Percentiles rank a stretch among this genome's conserved stretches.
phyloP scores from a whole-genome alignment of 805 yeast genomes.

The Lachancea meyersii region DNA sequence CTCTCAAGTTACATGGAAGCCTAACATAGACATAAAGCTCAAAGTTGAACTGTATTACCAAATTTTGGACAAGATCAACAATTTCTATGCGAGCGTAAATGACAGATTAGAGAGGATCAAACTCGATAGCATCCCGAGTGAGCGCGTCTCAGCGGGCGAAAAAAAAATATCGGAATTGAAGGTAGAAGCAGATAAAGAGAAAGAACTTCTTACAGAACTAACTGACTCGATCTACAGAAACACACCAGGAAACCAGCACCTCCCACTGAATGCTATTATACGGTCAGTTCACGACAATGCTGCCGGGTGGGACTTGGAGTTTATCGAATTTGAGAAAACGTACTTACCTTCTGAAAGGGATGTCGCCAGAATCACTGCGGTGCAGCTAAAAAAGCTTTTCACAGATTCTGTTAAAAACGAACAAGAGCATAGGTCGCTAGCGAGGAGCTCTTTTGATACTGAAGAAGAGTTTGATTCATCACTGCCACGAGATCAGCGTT shows the following conservation, averaged over 20 bases:
- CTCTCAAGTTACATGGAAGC: conserved; percentile 62
- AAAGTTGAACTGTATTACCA: conserved; percentile 57
- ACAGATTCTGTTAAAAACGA: conserved; percentile 40
- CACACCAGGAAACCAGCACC: conserved; percentile 57
- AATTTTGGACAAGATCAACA: conserved; percentile 46
- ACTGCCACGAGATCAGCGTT: neutral
- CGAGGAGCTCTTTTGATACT: neutral
- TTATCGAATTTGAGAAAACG: conserved; percentile 67
- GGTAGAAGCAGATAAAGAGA: conserved; percentile 46
- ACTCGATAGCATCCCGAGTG: conserved; percentile 61
- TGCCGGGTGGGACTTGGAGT: conserved; percentile 81
- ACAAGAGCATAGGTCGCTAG: neutral
- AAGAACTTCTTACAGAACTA: conserved; percentile 37
- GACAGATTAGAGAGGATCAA: conserved; percentile 72
- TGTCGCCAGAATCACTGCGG: conserved; percentile 82
- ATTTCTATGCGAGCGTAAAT: conserved; percentile 67
- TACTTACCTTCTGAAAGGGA: conserved; percentile 90
- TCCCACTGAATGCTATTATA: conserved; percentile 63
- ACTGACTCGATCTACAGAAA: conserved; percentile 48
- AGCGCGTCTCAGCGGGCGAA: conserved; percentile 64
- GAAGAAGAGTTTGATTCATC: neutral
- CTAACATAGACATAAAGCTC: conserved; percentile 59
- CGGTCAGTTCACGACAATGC: conserved; percentile 74
- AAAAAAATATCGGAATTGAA: conserved; percentile 54
- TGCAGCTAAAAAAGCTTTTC: conserved; percentile 72